These are phyloP conservation scores for Henckelia pumila DNA, from an alignment of 257 asterid species.

Conservation along the genomic window DNA sequence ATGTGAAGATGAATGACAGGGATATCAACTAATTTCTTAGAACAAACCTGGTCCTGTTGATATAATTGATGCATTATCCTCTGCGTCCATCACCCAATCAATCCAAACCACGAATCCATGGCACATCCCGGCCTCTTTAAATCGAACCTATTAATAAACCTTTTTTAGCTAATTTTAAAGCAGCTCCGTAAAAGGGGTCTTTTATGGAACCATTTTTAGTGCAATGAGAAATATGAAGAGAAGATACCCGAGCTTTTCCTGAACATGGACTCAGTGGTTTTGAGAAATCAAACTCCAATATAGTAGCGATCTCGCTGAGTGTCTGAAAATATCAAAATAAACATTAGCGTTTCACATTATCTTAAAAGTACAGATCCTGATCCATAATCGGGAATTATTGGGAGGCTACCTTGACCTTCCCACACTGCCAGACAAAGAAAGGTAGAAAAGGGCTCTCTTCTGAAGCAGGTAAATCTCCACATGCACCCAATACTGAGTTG, in stretches of 20 bases:
- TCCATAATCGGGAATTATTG: slow-evolving; percentile 15
- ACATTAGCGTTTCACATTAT: neutral
- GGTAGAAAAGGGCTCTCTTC: slow-evolving; percentile 69
- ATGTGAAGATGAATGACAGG: neutral
- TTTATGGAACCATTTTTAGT: neutral
- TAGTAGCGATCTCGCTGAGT: slow-evolving; percentile 56
- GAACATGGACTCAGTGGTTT: slow-evolving; percentile 63
- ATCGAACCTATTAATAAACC: slow-evolving; percentile 50
- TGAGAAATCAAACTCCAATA: slow-evolving; percentile 79
- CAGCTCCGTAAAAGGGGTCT: slow-evolving; percentile 8
- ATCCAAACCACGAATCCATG: slow-evolving; percentile 92
- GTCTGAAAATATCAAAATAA: slow-evolving; percentile 49
- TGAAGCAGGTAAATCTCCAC: slow-evolving; percentile 69
- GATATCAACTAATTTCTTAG: slow-evolving; percentile 2
- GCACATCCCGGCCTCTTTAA: slow-evolving; percentile 60
- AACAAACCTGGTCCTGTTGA: slow-evolving; percentile 81
- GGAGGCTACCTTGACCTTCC: slow-evolving; percentile 60
- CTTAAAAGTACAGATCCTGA: slow-evolving; percentile 11
- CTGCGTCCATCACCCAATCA: slow-evolving; percentile 72
- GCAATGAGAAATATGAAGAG: neutral
- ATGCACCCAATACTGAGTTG: slow-evolving; percentile 76
- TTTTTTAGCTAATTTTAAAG: slow-evolving; percentile 9
- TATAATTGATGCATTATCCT: slow-evolving; percentile 34
- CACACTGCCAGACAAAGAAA: slow-evolving; percentile 77
- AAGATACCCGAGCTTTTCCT: slow-evolving; percentile 66